Evolutionary conservation across 495 filamentous ascomycete genomes (phyloP).

Genomic region (Cercophora newfieldiana): DNA sequence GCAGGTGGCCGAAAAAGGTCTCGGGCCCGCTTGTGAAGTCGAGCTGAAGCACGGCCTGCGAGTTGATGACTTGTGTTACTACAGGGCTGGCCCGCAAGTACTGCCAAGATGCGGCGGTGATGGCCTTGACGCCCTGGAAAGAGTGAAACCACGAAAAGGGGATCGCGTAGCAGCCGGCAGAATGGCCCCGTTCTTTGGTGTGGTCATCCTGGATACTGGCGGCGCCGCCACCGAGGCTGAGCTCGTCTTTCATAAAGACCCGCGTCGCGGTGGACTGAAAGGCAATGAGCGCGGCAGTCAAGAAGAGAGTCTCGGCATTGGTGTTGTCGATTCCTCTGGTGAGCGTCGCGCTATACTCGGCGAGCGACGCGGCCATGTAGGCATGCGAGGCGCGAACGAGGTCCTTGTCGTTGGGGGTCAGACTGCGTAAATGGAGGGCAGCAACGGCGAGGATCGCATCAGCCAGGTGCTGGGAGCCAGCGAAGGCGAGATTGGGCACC

Average conservation of each 20-base stretch:
- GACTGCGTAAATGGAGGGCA: slow-evolving; percentile 53
- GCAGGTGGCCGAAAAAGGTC: slow-evolving; percentile 53
- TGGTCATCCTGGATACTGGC: neutral
- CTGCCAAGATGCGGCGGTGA: slow-evolving; percentile 52
- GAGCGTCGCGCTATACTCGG: slow-evolving; percentile 53
- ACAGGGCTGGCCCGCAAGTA: slow-evolving; percentile 52
- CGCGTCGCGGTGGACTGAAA: slow-evolving; percentile 59
- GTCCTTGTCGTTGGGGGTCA: slow-evolving; percentile 50
- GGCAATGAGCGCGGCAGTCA: slow-evolving; percentile 55
- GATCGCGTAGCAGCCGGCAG: slow-evolving; percentile 42
- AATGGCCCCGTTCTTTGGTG: slow-evolving; percentile 4
- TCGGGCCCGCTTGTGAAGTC: slow-evolving; percentile 41
- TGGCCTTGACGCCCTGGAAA: slow-evolving; percentile 60
- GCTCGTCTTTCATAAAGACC: slow-evolving; percentile 50
- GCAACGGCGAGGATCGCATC: slow-evolving; percentile 59
- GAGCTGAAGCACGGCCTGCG: slow-evolving; percentile 52
- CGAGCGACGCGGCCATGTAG: slow-evolving; percentile 58
- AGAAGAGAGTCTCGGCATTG: slow-evolving; percentile 57
- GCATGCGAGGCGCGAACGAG: slow-evolving; percentile 55
- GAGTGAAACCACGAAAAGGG: slow-evolving; percentile 59
- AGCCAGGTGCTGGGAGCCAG: slow-evolving; percentile 51
- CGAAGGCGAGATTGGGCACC: slow-evolving; percentile 56
- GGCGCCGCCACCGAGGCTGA: slow-evolving; percentile 11
- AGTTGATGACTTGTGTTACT: slow-evolving; percentile 55
- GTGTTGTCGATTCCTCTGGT: slow-evolving; percentile 48